Conservation (phyloP, 179 eudicot species). For the Spinacia oleracea region DNA sequence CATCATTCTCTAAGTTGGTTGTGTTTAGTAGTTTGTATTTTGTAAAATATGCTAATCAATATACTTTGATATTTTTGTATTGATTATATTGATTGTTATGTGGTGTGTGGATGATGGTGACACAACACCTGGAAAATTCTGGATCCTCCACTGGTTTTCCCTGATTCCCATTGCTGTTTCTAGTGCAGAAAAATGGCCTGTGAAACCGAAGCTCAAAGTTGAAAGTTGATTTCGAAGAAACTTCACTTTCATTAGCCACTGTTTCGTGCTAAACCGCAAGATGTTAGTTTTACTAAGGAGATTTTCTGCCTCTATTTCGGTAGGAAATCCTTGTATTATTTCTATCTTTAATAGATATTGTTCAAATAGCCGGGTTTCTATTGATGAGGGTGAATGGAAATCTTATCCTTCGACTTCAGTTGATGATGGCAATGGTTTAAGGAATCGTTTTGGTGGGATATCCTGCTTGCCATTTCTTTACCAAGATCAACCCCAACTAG, state of each 20-base stretch:
- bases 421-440: conserved; percentile 17
- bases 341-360: conserved; percentile 18
- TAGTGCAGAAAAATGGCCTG: neutral
- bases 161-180: neutral
- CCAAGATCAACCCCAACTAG: conserved; percentile 26
- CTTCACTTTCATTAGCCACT: neutral
- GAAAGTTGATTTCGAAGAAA: neutral
- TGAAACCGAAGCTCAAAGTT: neutral
- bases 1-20: too few species aligned
- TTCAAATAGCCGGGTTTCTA: conserved; percentile 21
- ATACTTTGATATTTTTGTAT: too few species aligned
- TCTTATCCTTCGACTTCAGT: conserved; percentile 7
- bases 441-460: conserved; percentile 21
- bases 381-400: conserved; percentile 17
- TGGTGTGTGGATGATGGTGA: too few species aligned
- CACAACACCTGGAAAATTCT: too few species aligned
- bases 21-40: too few species aligned
- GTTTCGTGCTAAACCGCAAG: neutral
- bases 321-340: conserved; percentile 19
- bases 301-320: conserved; percentile 15
- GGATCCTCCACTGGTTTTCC: neutral
- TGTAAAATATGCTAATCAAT: too few species aligned
- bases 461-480: conserved; percentile 37
- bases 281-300: conserved; percentile 37
- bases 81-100: too few species aligned